A percentile compares a stretch with the other conserved stretches of the same genome.
These are phyloP conservation scores for Calocera cornea DNA, from an alignment of 768 basidiomycete genomes.

Conservation along the genomic window DNA sequence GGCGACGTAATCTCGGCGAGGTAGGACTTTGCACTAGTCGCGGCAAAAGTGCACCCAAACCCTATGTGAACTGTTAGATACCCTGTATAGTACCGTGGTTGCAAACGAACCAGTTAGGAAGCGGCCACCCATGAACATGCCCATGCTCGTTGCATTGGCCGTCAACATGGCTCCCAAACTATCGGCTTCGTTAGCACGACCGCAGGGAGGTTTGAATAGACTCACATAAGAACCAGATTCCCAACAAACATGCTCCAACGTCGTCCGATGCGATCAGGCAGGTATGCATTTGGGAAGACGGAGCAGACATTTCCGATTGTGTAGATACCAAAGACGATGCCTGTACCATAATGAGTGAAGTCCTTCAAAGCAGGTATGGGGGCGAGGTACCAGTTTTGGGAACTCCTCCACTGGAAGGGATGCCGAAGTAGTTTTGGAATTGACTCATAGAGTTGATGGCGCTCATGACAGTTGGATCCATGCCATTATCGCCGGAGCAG, in stretches of 20 bases:
- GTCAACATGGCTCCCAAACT: constrained; percentile 38
- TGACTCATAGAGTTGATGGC: constrained; percentile 39
- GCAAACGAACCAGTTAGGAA: constrained; percentile 34
- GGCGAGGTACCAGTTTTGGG: constrained; percentile 27
- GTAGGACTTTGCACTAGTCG: constrained; percentile 38
- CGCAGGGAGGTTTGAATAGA: not conserved
- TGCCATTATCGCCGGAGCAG: constrained; percentile 40
- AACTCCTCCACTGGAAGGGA: constrained; percentile 31
- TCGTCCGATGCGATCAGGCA: constrained; percentile 39
- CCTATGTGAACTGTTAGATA: constrained; percentile 19
- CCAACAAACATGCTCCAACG: constrained; percentile 39
- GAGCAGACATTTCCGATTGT: constrained; percentile 25
- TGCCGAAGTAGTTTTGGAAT: constrained; percentile 34
- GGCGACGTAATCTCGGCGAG: constrained; percentile 40
- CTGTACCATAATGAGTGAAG: constrained; percentile 12
- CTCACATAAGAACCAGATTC: constrained; percentile 34
- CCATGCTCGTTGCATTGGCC: constrained; percentile 33
- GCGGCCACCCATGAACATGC: constrained; percentile 35
- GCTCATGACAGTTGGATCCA: constrained; percentile 44
- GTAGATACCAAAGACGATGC: constrained; percentile 43
- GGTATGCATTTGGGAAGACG: constrained; percentile 25
- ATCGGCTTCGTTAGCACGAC: constrained; percentile 3
- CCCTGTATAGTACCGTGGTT: not conserved
- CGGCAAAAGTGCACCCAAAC: constrained; percentile 33
- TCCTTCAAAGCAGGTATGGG: not conserved